These are phyloP conservation scores for Chlorophyllum brunneum DNA, from an alignment of 768 basidiomycete species.

Conservation along the genomic window DNA sequence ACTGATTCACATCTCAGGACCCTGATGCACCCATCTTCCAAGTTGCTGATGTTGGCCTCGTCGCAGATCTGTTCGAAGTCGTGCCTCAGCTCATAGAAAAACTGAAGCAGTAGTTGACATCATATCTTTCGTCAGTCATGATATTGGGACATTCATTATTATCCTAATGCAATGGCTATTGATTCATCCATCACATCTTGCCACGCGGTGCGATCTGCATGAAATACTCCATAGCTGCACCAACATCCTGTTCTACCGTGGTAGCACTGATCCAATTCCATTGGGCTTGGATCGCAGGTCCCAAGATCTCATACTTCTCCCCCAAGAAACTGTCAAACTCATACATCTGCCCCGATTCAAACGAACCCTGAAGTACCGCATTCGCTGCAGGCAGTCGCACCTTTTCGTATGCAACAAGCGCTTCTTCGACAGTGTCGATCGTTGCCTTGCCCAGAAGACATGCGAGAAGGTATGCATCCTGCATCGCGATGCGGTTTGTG, in stretches of 20 bases:
- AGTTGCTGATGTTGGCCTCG: constrained; percentile 92
- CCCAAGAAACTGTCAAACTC: constrained; percentile 33
- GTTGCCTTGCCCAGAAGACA: neutral
- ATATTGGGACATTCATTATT: neutral
- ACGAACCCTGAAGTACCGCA: constrained; percentile 26
- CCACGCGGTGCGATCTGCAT: constrained; percentile 4
- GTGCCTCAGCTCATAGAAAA: constrained; percentile 91
- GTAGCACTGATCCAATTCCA: constrained; percentile 40
- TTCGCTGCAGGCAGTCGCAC: constrained; percentile 33
- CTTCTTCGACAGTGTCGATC: neutral
- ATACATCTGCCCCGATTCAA: constrained; percentile 33
- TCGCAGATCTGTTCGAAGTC: constrained; percentile 88
- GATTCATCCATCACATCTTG: neutral
- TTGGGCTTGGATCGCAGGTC: constrained; percentile 34
- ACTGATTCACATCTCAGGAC: constrained; percentile 49
- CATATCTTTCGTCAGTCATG: constrained; percentile 4
- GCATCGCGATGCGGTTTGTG: constrained; percentile 8
- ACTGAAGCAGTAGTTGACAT: constrained; percentile 46
- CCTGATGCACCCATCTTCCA: constrained; percentile 99
- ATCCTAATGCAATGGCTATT: constrained; percentile 5
- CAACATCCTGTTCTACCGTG: constrained; percentile 29
- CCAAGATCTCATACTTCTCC: constrained; percentile 33
- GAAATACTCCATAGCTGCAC: constrained; percentile 13
- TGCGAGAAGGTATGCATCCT: constrained; percentile 24
- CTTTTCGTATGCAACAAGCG: constrained; percentile 17